phyloP scores from a whole-genome alignment of 2,329 filamentous ascomycete species.

The Alternaria tenuissima region DNA sequence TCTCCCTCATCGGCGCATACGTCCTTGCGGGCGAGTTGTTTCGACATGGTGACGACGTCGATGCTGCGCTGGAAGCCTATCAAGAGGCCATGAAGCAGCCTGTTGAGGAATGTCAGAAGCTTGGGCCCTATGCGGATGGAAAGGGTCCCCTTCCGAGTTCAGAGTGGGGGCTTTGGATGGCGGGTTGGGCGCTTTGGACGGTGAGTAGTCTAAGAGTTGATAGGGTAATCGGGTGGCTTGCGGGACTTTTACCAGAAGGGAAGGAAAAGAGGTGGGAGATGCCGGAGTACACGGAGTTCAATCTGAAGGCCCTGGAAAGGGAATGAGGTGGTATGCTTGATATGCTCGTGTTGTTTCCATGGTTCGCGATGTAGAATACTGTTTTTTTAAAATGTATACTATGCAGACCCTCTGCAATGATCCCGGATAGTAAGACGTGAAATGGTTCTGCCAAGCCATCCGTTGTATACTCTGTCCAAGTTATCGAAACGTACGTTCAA shows the following conservation, averaged over 20 bases:
- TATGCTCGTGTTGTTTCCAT: neutral
- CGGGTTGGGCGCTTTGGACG: neutral
- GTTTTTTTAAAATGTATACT: neutral
- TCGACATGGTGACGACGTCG: constrained; percentile 18
- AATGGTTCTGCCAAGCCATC: neutral
- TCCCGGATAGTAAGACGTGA: no score
- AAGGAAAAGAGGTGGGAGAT: constrained; percentile 3
- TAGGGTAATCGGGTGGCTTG: neutral
- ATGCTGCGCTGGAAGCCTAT: constrained; percentile 33
- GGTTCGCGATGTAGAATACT: neutral
- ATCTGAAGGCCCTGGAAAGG: neutral
- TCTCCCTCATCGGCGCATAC: constrained; percentile 51
- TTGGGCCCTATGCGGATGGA: neutral
- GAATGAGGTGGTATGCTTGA: neutral
- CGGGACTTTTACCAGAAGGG: neutral
- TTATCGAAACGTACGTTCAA: no score
- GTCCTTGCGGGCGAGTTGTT: constrained; percentile 49
- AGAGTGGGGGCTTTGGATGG: neutral
- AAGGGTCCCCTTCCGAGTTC: neutral
- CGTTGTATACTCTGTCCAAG: no score
- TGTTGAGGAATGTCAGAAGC: constrained; percentile 31
- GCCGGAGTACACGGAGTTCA: constrained; percentile 24
- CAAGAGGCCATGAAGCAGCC: constrained; percentile 26
- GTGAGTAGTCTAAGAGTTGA: neutral
- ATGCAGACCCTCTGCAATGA: neutral